Evolutionary conservation across 495 filamentous ascomycete species (phyloP), one percentile per base, ranked within the genome.

Genomic region (Penicillium lagena): DNA sequence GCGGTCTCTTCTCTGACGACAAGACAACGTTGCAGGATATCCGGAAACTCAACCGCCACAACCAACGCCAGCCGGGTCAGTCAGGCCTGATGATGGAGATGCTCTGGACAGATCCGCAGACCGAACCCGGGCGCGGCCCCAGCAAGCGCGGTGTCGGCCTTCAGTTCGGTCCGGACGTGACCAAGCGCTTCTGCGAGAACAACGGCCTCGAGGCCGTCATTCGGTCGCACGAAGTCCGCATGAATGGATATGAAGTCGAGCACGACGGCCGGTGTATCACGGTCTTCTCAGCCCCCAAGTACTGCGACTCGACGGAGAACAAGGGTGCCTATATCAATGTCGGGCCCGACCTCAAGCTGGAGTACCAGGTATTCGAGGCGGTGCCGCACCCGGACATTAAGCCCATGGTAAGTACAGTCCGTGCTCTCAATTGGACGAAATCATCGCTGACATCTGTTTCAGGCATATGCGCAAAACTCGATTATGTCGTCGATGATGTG

Each of bases 81-180:
- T 64, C 83, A 36, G 93, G 93, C 29, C 70, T 99, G 54, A 99
- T 99, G 93, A 97, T 99, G 93, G 93, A 99, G 65, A 99, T 99
- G 94, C 80, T 99, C 13, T 99, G 93, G 93, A 97, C 93, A 1
- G 93, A 99, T 59, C 93, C 93, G 10, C 93, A 97, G 60, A 70
- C 82, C 0, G 72, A 80, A 49, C 86, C 87, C 37, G 93, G 93
- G 22, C 80, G 93, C 41, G 88, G 90, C 8, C 94, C 91, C 14
- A 95, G 88, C 72, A 99, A 99, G 76, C 81, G 93, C 59, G 93
- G 93, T 45, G 90, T 99, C 17, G 93, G 93, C 39, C 75, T 97
- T 66, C 89, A 95, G 59, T 99, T 99, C 56, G 93, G 93, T 2
- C 93, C 93, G 0, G 93, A 99, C 64, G 80, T 99, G 39, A 99